These are phyloP conservation scores for Lophiotrema nucula DNA, from an alignment of 495 filamentous ascomycete genomes.

Conservation along the genomic window DNA sequence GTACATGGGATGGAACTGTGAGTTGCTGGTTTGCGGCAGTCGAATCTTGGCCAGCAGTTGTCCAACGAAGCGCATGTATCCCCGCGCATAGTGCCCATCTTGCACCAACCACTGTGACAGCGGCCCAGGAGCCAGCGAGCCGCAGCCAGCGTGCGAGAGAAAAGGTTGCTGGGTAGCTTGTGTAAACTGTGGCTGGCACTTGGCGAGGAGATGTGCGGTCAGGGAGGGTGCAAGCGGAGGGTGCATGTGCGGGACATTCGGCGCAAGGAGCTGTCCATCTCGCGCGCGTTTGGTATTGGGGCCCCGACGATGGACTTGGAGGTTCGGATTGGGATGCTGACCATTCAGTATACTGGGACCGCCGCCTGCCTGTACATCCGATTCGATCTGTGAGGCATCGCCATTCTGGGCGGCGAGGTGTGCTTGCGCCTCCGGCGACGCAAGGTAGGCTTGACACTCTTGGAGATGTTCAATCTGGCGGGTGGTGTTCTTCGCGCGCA, in stretches of 20 bases:
- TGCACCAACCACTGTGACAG: conserved; percentile 72
- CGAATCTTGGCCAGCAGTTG: conserved; percentile 62
- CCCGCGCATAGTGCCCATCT: conserved; percentile 72
- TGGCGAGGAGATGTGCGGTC: conserved; percentile 52
- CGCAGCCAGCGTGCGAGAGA: conserved; percentile 64
- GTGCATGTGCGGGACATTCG: conserved; percentile 19
- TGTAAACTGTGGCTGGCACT: conserved; percentile 44
- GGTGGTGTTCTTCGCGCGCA: conserved; percentile 46
- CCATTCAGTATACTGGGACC: conserved; percentile 37
- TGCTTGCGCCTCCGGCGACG: conserved; percentile 39
- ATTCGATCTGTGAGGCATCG: neutral
- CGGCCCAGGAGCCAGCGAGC: conserved; percentile 54
- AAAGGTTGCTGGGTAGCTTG: conserved; percentile 66
- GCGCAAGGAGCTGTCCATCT: conserved; percentile 32
- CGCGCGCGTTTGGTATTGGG: conserved; percentile 38
- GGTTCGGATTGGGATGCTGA: conserved; percentile 42
- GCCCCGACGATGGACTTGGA: conserved; percentile 41
- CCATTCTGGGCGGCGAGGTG: conserved; percentile 22
- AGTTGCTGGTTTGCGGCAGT: conserved; percentile 48
- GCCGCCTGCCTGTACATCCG: neutral
- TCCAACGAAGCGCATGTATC: conserved; percentile 68
- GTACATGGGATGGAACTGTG: conserved; percentile 42
- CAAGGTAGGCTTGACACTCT: conserved; percentile 40
- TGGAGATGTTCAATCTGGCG: conserved; percentile 46
- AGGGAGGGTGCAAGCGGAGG: conserved; percentile 42